These are phyloP conservation scores for Akanthomyces dipterigenus DNA, from an alignment of 2,329 filamentous ascomycete genomes.

Conservation along the genomic window DNA sequence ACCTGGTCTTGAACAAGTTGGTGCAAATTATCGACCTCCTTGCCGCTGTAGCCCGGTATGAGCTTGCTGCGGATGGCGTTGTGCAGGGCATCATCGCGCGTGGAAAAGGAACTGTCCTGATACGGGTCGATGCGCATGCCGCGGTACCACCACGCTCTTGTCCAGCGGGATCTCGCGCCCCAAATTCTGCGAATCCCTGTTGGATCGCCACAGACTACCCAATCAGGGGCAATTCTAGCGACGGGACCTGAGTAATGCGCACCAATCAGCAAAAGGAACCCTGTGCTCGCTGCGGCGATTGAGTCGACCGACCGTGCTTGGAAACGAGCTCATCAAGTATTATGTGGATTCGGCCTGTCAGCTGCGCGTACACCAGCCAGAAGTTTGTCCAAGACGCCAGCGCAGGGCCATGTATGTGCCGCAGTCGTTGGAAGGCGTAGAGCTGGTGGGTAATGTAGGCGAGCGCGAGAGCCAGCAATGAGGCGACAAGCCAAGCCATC, in stretches of 20 bases:
- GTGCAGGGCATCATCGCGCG: slow-evolving; percentile 41
- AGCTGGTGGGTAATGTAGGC: neutral
- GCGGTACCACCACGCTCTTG: slow-evolving; percentile 34
- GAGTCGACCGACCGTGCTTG: neutral
- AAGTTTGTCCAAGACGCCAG: slow-evolving; percentile 22
- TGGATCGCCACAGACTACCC: slow-evolving; percentile 24
- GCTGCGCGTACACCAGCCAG: slow-evolving; percentile 24
- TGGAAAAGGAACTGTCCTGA: slow-evolving; percentile 43
- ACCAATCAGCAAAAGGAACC: neutral
- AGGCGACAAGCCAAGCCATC: slow-evolving; percentile 3
- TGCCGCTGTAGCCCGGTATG: slow-evolving; percentile 19
- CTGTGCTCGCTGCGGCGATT: neutral
- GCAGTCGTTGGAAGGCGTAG: slow-evolving; percentile 15
- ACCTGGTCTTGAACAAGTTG: slow-evolving; percentile 39
- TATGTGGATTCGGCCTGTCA: slow-evolving; percentile 6
- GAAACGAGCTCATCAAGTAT: neutral
- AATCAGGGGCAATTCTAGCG: slow-evolving; percentile 22
- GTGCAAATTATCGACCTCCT: slow-evolving; percentile 23
- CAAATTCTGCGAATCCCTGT: slow-evolving; percentile 24
- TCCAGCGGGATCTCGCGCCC: slow-evolving; percentile 21
- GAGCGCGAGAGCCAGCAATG: neutral
- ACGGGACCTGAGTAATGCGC: slow-evolving; percentile 19
- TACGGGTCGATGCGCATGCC: slow-evolving; percentile 43
- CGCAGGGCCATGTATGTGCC: slow-evolving; percentile 23
- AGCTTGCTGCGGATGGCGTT: slow-evolving; percentile 29